Base-by-base conservation (phyloP, 306 rosid species). In the Trifolium fragiferum region DNA sequence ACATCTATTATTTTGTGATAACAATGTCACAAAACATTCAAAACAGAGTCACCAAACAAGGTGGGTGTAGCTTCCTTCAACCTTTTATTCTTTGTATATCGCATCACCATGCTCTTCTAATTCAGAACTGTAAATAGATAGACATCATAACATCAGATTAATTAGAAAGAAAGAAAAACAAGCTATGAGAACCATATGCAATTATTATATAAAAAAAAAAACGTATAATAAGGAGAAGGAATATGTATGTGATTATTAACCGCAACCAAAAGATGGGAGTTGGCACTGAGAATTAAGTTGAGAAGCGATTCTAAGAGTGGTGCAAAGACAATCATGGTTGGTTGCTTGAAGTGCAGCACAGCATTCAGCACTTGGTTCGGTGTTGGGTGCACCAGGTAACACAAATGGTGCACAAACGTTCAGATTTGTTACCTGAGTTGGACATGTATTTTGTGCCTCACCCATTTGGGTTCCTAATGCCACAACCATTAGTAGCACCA, bases 291-390 rank as follows among this genome's bases (percentile, higher is more conserved):
- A 5, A 43, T 95, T 89, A 49, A 89, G 84, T 33, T 65, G 85
- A 55, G 95, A 59, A 25, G 87, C 89, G 14, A 89, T 77, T 65
- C 90, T 84, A 43, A 87, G 25, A 5, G 95, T 82, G 87, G 61
- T 87, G 83, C 97, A 91, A 41, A 89, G 49, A 74, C 97, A 91
- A 16, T 84, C 89, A 11, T 41, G 86, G 43, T 78, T 70, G 27
- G 89, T 81, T 1, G 80, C 69, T 47, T 30, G 57, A 19, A 91
- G 84, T 0, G 95, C 95, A 9, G 37, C 11, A 37, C 97, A 91
- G 60, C 97, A 91, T 0, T 84, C 84, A 6, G 81, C 0, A 50
- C 60, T 89, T 7, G 92, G 94, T n/a, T 10, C 71, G 18, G 59
- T 6, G 73, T 70, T 77, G 73, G 76, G 7, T 6, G 89, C 40